These are phyloP conservation scores for Candida broadrunensis DNA, from an alignment of 805 yeast species.

Conservation along the genomic window DNA sequence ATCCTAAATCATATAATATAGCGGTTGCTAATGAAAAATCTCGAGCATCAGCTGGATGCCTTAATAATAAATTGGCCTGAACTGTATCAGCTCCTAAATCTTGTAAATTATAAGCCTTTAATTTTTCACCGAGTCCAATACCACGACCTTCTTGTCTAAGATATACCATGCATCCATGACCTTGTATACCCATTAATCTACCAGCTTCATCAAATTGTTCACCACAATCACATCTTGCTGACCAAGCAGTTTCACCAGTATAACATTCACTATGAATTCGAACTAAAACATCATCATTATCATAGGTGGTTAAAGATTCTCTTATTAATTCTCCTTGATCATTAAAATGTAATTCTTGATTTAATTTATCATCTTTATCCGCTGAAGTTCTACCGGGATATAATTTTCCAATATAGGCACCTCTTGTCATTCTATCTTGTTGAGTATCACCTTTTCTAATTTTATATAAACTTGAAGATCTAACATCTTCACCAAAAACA, in stretches of 20 bases:
- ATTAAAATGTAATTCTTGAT: slow-evolving; percentile 28
- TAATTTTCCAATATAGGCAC: slow-evolving; percentile 90
- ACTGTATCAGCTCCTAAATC: slow-evolving; percentile 99
- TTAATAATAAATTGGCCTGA: slow-evolving; percentile 84
- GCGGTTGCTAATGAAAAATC: slow-evolving; percentile 93
- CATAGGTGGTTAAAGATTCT: slow-evolving; percentile 20
- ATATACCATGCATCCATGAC: slow-evolving; percentile 93
- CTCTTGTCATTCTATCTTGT: slow-evolving; percentile 95
- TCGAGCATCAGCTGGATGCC: slow-evolving; percentile 98
- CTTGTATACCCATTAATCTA: slow-evolving; percentile 78
- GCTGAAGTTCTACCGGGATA: slow-evolving; percentile 82
- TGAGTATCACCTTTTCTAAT: slow-evolving; percentile 71
- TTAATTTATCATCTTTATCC: slow-evolving; percentile 46
- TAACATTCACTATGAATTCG: slow-evolving; percentile 97
- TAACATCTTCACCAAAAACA: slow-evolving; percentile 89
- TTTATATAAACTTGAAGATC: slow-evolving; percentile 70
- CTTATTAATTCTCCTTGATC: slow-evolving; percentile 22
- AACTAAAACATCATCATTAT: slow-evolving; percentile 55
- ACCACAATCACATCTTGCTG: slow-evolving; percentile 98
- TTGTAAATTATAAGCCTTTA: slow-evolving; percentile 94
- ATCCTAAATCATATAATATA: slow-evolving; percentile 78
- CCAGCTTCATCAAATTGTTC: slow-evolving; percentile 99
- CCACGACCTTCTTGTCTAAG: slow-evolving; percentile 98
- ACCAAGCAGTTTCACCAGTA: slow-evolving; percentile 99
- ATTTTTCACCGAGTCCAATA: slow-evolving; percentile 95